phyloP scores from a whole-genome alignment of 106 monocot species.

The Phalaenopsis equestris region DNA sequence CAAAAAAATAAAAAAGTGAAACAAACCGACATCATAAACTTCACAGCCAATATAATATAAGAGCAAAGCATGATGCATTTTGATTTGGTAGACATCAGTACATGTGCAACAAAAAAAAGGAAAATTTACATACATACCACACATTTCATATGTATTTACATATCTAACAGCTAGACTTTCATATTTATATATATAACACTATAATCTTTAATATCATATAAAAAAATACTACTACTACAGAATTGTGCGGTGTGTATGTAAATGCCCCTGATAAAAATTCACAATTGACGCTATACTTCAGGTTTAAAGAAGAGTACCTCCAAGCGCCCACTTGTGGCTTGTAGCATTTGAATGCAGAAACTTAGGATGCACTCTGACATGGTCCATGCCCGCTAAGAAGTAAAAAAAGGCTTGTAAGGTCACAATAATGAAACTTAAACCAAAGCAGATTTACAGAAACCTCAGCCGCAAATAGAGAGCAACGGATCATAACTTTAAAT shows the following conservation, averaged over 20 bases:
- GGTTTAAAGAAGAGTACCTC: conserved; percentile 36
- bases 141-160: no score
- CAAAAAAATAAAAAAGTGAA: background rate
- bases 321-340: conserved; percentile 98
- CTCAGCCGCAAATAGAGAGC: background rate
- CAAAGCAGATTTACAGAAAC: background rate
- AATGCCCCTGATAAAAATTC: background rate
- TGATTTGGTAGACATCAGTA: background rate
- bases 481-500: background rate
- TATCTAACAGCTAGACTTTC: no score
- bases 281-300: background rate
- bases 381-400: conserved; percentile 64
- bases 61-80: background rate
- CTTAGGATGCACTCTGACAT: conserved; percentile 89
- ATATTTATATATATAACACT: no score
- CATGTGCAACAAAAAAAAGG: background rate
- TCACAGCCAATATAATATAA: background rate
- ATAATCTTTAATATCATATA: no score
- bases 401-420: background rate
- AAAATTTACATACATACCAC: no score
- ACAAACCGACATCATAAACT: background rate
- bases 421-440: background rate
- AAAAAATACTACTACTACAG: no score
- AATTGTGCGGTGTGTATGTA: no score
- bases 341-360: conserved; percentile 99